phyloP scores from a whole-genome alignment of 2,329 filamentous ascomycete species.

The Pezicula carpinea region DNA sequence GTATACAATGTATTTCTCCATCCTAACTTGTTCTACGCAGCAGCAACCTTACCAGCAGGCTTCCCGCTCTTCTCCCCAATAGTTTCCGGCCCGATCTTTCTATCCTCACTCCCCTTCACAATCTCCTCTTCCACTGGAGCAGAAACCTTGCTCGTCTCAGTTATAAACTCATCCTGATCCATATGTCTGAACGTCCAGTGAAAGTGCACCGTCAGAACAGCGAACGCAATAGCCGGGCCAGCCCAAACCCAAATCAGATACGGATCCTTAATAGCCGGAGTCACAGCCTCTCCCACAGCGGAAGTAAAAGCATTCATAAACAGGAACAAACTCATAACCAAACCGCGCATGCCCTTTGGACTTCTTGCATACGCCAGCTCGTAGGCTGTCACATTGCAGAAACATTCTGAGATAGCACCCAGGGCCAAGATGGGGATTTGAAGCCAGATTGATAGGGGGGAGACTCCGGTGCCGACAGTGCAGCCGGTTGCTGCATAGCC shows the following conservation, averaged over 20 bases:
- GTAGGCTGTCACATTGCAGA: constrained; percentile 55
- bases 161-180: constrained; percentile 54
- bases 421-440: constrained; percentile 37
- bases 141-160: neutral
- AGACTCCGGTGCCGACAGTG: constrained; percentile 32
- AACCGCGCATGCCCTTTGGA: constrained; percentile 72
- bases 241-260: constrained; percentile 68
- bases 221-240: constrained; percentile 55
- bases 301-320: constrained; percentile 59
- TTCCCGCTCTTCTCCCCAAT: too few species aligned
- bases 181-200: constrained; percentile 62
- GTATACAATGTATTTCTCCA: too few species aligned
- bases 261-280: constrained; percentile 45
- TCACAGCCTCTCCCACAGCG: constrained; percentile 13
- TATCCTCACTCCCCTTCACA: too few species aligned
- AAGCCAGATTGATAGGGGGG: constrained; percentile 13
- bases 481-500: constrained; percentile 40
- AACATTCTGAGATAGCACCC: constrained; percentile 51
- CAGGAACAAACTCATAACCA: constrained; percentile 65
- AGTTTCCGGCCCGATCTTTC: too few species aligned
- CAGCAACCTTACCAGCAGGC: too few species aligned
- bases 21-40: too few species aligned
- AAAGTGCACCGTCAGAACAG: constrained; percentile 57
- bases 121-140: too few species aligned
- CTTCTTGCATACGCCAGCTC: constrained; percentile 76